Percentiles rank a stretch among this genome's conserved stretches.
phyloP scores from a whole-genome alignment of 768 basidiomycete species.

The Tulasnella calospora region DNA sequence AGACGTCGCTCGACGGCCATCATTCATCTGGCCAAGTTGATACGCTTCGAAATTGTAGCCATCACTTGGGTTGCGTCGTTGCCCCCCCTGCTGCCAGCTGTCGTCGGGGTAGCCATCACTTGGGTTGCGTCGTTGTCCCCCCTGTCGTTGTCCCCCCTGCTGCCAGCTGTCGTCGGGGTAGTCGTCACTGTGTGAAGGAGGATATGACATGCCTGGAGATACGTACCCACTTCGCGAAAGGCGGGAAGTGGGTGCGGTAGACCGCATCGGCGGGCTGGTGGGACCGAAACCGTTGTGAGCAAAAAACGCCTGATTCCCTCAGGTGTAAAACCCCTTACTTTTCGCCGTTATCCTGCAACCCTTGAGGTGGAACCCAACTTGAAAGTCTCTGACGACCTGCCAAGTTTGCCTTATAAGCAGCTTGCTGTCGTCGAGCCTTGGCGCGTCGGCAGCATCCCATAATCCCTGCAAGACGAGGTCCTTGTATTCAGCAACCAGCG shows the following conservation, averaged over 20 bases:
- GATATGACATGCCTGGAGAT: constrained; percentile 19
- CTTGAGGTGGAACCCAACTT: neutral
- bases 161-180: neutral
- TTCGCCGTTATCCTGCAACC: neutral
- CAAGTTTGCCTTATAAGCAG: neutral
- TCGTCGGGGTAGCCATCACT: neutral
- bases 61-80: neutral
- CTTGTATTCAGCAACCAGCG: neutral
- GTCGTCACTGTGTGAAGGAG: constrained; percentile 12
- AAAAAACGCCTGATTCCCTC: neutral
- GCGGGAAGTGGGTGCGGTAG: neutral
- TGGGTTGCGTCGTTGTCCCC: neutral
- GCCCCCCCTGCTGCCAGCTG: neutral
- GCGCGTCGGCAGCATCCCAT: constrained; percentile 6
- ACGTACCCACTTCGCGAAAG: constrained; percentile 13
- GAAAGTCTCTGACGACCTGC: constrained; percentile 1
- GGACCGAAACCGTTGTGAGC: neutral
- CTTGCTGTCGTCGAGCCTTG: neutral
- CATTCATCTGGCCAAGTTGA: neutral
- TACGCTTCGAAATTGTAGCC: neutral
- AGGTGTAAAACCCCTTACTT: neutral
- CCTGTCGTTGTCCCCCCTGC: neutral
- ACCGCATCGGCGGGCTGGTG: neutral
- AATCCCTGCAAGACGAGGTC: neutral
- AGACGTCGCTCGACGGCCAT: neutral